Base-by-base conservation (phyloP, 257 asterid genomes). In the Coffea eugenioides region DNA sequence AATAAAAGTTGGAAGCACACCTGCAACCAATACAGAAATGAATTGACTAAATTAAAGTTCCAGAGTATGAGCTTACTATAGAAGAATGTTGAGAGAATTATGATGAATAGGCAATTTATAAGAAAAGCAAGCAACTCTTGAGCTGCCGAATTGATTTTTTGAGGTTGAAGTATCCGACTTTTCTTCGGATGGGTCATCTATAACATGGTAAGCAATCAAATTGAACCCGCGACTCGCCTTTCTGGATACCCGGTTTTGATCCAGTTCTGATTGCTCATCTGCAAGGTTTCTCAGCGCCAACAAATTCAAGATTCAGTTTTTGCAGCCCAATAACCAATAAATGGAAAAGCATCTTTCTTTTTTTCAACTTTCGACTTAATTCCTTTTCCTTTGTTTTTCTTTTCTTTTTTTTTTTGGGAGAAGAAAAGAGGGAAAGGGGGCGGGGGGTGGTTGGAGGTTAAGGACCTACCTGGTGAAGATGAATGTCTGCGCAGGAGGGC, bases 171-270 rank as follows among this genome's bases (percentile, higher is more conserved):
- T 71, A 73, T 80, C 89, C 64, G 88, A 79, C 74, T 79, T 78
- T 71, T 80, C 93, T 76, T 78, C 85, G 54, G 71, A 72, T 18
- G 81, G 43, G 23, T 82, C 85, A 65, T 84, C 85, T 74, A 86
- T 85, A 76, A 79, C 27, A 59, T 76, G 80, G 77, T 76, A 89
- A 15, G 98, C 91, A 71, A 95, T 87, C 89, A 95, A 84, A 87
- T 87, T 87, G 89, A 95, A 95, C 72, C 98, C 98, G 2, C 51
- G 74, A 70, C 80, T 88, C 14, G 94, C 79, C 84, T 86, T 90
- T 75, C 99, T 88, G 16, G 99, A 90, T 66, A 95, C 82, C 74
- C 61, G 80, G 46, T 88, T 85, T 84, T 91, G 86, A 84, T 75
- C 80, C 87, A 62, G 59, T 27, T 87, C 93, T 52, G 84, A 73